phyloP scores from a whole-genome alignment of 2,329 filamentous ascomycete genomes.

The Claviceps spartinae region DNA sequence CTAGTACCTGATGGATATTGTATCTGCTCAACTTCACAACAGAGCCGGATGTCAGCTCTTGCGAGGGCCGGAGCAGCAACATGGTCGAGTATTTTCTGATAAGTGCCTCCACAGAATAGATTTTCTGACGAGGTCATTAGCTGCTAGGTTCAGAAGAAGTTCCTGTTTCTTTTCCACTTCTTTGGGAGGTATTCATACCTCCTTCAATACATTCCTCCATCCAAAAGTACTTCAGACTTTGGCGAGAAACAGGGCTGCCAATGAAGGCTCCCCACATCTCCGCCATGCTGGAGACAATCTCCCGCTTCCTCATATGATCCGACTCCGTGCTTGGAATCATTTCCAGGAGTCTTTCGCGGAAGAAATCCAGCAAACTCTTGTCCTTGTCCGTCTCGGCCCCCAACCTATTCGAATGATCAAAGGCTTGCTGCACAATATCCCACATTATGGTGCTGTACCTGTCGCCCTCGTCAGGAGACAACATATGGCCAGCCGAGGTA shows the following conservation, averaged over 20 bases:
- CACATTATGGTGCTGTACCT: slow-evolving; percentile 44
- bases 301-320: slow-evolving; percentile 26
- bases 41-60: slow-evolving; percentile 38
- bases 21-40: slow-evolving; percentile 34
- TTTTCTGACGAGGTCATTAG: slow-evolving; percentile 31
- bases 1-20: slow-evolving; percentile 12
- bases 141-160: not conserved
- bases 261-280: slow-evolving; percentile 61
- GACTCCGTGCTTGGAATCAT: slow-evolving; percentile 32
- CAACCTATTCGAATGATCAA: slow-evolving; percentile 48
- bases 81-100: slow-evolving; percentile 41
- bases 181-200: slow-evolving; percentile 23
- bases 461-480: slow-evolving; percentile 33
- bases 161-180: not conserved
- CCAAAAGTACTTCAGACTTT: slow-evolving; percentile 67
- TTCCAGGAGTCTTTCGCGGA: slow-evolving; percentile 28
- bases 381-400: slow-evolving; percentile 31
- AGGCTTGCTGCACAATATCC: slow-evolving; percentile 54
- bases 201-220: slow-evolving; percentile 66
- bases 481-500: slow-evolving; percentile 38
- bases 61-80: slow-evolving; percentile 44
- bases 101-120: slow-evolving; percentile 46
- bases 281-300: slow-evolving; percentile 36
- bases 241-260: slow-evolving; percentile 47
- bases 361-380: slow-evolving; percentile 42